Base-by-base conservation (phyloP, 2,329 filamentous ascomycete genomes). In the Eurotiales sp. region DNA sequence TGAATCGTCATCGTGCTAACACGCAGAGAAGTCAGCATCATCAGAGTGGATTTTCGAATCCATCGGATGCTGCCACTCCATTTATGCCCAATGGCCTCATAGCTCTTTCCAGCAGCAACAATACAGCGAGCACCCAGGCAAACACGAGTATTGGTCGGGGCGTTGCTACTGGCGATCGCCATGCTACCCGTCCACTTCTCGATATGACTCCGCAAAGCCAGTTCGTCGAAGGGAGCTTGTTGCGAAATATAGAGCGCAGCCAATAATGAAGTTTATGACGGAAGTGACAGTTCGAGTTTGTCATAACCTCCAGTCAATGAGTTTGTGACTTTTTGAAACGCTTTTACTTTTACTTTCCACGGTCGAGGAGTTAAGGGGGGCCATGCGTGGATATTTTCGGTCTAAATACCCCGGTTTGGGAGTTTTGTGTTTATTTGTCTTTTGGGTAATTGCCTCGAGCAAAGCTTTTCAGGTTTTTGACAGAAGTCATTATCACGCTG, bases 211-310 rank as follows among this genome's bases (percentile, higher is more conserved):
- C 66, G 0, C 61, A 64, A 11, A 75, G 68, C 25, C 67, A 70
- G 4, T 77, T 76, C 55, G 67, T 64, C 3, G 70, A 74, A 54
- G 74, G 74, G 3, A 77, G 74, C 59, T 53, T 77, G 41, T 59
- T 76, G 12, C 62, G 67, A n/a, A 61, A 64, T 36, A 59, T 68
- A 32, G 66, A 70, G 49, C 27, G 32, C 19, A 22, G 29, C n/a
- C 15, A 37, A 21, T 37, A 17, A 37, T 17, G 7, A 32, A n/a
- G n/a, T 32, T 4, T 14, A 32, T 3, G 10, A 32, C 11, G 29
- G 10, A 32, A n/a, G n/a, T n/a, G n/a, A n/a, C n/a, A n/a, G n/a
- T 32, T 29, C 6, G 25, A 29, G 6, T 29, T 6, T 29, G 6
- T 29, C 25, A 6, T 29, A 6, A 29, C 25, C 25, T 6, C 6